Evolutionary conservation across 2,329 filamentous ascomycete species (phyloP).

Genomic region (Xylariaceae sp.): DNA sequence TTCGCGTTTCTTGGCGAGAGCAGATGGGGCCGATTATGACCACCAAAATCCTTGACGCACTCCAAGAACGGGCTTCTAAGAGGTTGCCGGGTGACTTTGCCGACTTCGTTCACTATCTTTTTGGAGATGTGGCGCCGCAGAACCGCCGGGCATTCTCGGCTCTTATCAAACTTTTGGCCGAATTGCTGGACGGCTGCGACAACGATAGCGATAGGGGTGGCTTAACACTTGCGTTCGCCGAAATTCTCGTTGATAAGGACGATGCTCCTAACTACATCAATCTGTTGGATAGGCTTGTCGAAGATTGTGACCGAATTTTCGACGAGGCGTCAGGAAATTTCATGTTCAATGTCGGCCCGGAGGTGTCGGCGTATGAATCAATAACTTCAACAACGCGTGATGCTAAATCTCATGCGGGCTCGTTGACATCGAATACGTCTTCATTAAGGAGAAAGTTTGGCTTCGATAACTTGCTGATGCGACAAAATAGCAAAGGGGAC

Average conservation of each 20-base stretch:
- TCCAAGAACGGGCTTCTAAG: conserved; percentile 66
- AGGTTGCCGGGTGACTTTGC: conserved; percentile 69
- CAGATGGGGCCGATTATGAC: conserved; percentile 83
- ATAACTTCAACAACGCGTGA: conserved; percentile 56
- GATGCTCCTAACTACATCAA: conserved; percentile 82
- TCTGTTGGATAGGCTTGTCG: conserved; percentile 79
- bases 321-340: conserved; percentile 49
- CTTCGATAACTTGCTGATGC: conserved; percentile 68
- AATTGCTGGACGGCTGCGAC: conserved; percentile 81
- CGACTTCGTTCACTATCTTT: conserved; percentile 62
- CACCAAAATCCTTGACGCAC: conserved; percentile 61
- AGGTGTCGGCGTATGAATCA: conserved; percentile 52
- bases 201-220: conserved; percentile 89
- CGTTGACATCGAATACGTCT: conserved; percentile 78
- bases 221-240: conserved; percentile 82
- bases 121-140: conserved; percentile 63
- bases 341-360: conserved; percentile 36
- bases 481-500: conserved; percentile 73
- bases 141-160: conserved; percentile 75
- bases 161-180: conserved; percentile 79
- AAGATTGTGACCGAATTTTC: conserved; percentile 86
- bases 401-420: conserved; percentile 63
- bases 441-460: conserved; percentile 82
- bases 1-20: conserved; percentile 81
- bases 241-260: conserved; percentile 74